Base-by-base conservation (phyloP, 805 yeast genomes). In the Middelhovenomyces tepae region DNA sequence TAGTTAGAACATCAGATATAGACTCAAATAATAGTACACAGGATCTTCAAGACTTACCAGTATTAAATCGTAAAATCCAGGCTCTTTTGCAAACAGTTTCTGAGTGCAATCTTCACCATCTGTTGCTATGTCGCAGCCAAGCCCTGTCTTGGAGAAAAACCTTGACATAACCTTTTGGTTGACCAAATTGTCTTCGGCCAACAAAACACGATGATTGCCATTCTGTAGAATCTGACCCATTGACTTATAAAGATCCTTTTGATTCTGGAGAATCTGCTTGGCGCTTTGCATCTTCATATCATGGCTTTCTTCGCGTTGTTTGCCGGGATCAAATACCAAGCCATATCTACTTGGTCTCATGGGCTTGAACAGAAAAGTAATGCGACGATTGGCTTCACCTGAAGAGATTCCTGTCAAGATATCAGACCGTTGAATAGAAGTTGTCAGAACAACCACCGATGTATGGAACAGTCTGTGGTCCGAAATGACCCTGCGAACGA, bases 121-220 rank as follows among this genome's bases (percentile, higher is more conserved):
- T 4, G 48, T 33, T 2, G 48, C 57, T n/a, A 51, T 44, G 30
- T 48, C 52, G 19, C 51, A 51, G 15, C 28, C 23, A 7, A 54
- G 36, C 3, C 59, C 59, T 6, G 55, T 49, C 27, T 48, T 45
- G 23, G 39, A 38, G 22, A 54, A 33, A 35, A 53, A 54, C 37
- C 44, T 44, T 23, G 69, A 73, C 44, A 85, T 81, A 15, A 86
- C 95, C 59, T 85, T 93, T 55, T 85, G 95, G 48, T 86, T 86
- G 7, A 86, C 94, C 42, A 71, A 62, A 48, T 86, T 86, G 49
- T 86, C 95, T 51, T 86, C 96, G 1, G 94, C 95, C n/a, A 86
- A 82, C 32, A 86, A 59, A 15, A 86, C 73, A 35, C 46, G 42
- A 21, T 36, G 40, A 16, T 35, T 27, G n/a, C 28, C 29, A 6